Conservation (phyloP, 176 grass and related monocot genomes). For the Musa beccarii region DNA sequence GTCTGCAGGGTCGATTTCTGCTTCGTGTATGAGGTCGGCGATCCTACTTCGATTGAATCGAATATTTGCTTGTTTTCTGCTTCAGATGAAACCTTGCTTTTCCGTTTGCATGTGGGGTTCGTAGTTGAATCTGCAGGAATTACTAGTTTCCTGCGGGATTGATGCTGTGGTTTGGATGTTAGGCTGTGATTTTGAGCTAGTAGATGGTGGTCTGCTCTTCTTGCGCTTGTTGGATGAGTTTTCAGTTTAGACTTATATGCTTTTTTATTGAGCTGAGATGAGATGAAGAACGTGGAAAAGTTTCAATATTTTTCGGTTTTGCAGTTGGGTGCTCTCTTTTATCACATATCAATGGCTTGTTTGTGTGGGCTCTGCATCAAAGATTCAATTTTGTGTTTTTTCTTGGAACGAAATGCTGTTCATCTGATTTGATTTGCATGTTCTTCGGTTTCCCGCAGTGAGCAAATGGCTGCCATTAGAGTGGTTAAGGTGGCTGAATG, state of each 20-base stretch:
- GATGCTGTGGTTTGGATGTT: neutral
- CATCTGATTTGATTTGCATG: neutral
- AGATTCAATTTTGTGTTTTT: no score
- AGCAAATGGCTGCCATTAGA: neutral
- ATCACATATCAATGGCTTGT: neutral
- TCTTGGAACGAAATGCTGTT: neutral
- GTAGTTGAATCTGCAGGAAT: no score
- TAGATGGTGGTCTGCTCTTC: neutral
- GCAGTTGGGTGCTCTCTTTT: neutral
- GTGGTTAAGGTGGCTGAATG: slow-evolving; percentile 4
- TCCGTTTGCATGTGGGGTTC: no score
- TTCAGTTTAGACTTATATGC: no score
- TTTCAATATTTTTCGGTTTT: neutral
- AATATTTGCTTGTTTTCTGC: no score
- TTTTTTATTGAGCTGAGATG: neutral
- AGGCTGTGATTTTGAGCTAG: no score
- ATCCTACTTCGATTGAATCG: no score
- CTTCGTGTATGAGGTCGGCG: no score
- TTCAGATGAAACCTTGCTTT: no score
- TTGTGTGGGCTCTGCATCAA: neutral
- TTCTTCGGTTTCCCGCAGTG: neutral
- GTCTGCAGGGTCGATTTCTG: no score
- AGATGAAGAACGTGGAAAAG: neutral
- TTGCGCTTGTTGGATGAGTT: no score
- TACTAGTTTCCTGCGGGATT: neutral